These are phyloP conservation scores for Myxozyma udenii DNA, from an alignment of 805 yeast species.

Conservation along the genomic window DNA sequence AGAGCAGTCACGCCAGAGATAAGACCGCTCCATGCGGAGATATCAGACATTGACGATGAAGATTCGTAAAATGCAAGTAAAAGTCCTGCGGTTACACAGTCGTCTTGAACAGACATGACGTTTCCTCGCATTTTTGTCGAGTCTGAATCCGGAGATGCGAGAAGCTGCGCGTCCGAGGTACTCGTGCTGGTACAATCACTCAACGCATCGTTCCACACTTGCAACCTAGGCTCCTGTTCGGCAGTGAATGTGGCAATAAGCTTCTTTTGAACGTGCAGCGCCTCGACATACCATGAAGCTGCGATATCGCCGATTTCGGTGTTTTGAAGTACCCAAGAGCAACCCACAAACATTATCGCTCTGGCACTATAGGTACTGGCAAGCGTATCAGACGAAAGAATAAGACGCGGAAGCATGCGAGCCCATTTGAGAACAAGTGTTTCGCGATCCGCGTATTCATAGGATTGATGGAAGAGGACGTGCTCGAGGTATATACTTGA, in stretches of 20 bases:
- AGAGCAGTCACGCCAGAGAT: neutral
- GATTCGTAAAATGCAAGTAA: conserved; percentile 15
- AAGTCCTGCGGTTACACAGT: conserved; percentile 11
- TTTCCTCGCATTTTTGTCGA: conserved; percentile 13
- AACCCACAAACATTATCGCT: neutral
- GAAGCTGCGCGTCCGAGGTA: neutral
- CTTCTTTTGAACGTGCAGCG: conserved; percentile 6
- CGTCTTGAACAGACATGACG: conserved; percentile 11
- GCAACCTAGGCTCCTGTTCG: too few species aligned
- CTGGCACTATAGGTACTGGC: neutral
- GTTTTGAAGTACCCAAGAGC: neutral
- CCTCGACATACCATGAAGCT: conserved; percentile 13
- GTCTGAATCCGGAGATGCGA: neutral
- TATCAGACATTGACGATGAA: neutral
- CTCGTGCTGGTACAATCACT: neutral
- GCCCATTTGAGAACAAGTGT: too few species aligned
- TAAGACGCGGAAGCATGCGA: neutral
- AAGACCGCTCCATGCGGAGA: neutral
- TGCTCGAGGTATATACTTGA: neutral
- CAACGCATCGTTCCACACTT: neutral
- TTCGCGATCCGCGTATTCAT: too few species aligned
- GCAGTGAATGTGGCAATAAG: too few species aligned
- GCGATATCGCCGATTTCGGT: neutral
- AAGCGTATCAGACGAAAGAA: neutral
- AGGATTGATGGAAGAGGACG: too few species aligned